Base-by-base conservation (phyloP, 192 early-diverging fungal genomes). In the Allomyces arbusculus region DNA sequence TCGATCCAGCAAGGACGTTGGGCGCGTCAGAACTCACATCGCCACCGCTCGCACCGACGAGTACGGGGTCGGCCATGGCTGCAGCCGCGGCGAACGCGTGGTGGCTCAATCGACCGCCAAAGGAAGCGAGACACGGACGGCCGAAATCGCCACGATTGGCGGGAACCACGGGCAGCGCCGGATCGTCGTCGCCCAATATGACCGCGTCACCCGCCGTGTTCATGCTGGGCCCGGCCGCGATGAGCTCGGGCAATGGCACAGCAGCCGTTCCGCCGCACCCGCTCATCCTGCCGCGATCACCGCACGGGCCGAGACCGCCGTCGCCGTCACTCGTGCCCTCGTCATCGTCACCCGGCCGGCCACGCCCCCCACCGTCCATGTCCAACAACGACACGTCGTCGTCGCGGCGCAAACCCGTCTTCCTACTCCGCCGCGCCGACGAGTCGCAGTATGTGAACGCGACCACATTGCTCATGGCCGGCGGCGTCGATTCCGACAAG, bases 371-470 rank as follows among this genome's bases (percentile, higher is more conserved):
- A 10, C 44, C 43, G 26, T 44, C 66, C 63, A 3, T 23, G 19
- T 3, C 67, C 55, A 16, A 23, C 66, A 10, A 14, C 66, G 10
- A 65, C 66, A 28, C 4, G 26, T 28, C 26, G 4, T 0, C 4
- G 26, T 28, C 26, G 4, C 2, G 33, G 33, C 33, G 33, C 33
- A 40, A 40, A 40, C 33, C 33, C 33, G 33, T 40, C 33, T 40
- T 40, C 7, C 33, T 40, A 50, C 75, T 96, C 1, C 78, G 94
- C 64, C 80, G 91, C 24, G 76, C 89, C 16, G 83, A 86, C 5
- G 91, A 96, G 67, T 89, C 83, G 67, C 85, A 84, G 7, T 88
- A 87, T 69, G 86, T 96, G 61, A 93, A 96, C 69, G 91, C 86
- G 19, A 88, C 90, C 12, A 78, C 85, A 24, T 75, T 96, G 22